phyloP scores from a whole-genome alignment of 306 rosid species.

The Adenanthera pavonina region DNA sequence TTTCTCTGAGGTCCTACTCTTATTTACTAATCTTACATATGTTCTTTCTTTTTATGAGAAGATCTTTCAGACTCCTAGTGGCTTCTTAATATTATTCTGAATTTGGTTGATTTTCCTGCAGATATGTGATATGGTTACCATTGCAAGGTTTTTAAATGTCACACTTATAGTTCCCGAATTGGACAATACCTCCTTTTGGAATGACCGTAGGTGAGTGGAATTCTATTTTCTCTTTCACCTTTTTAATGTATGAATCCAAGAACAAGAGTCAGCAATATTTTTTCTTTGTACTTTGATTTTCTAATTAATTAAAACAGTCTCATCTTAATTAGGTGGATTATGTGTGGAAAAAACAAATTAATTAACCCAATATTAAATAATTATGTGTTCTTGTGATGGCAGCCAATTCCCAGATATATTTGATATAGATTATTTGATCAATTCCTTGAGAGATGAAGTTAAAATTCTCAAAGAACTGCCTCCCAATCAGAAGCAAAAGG shows the following conservation, averaged over 20 bases:
- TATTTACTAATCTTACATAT: background rate
- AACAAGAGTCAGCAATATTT: background rate
- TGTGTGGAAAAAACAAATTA: too few relatives aligned
- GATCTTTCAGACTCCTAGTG: background rate
- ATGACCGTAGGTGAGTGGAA: conserved; percentile 58
- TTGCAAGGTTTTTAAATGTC: conserved; percentile 67
- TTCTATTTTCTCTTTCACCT: background rate
- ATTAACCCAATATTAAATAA: background rate
- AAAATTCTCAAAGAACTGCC: conserved; percentile 68
- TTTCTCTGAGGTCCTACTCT: background rate
- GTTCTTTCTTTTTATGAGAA: too few relatives aligned
- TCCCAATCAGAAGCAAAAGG: conserved; percentile 53
- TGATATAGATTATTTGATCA: conserved; percentile 67
- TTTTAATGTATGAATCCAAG: background rate
- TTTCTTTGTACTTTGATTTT: background rate
- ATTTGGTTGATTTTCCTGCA: conserved; percentile 28
- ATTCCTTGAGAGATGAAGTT: conserved; percentile 71
- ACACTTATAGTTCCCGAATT: conserved; percentile 74
- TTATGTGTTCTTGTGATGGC: conserved; percentile 13
- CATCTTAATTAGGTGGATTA: too few relatives aligned
- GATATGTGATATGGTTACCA: conserved; percentile 82
- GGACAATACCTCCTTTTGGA: conserved; percentile 77
- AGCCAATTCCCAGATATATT: conserved; percentile 69
- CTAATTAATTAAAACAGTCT: background rate
- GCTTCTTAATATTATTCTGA: background rate